Evolutionary conservation across 1,284 basidiomycete species (phyloP).

Genomic region (Leucoagaricus sp.): DNA sequence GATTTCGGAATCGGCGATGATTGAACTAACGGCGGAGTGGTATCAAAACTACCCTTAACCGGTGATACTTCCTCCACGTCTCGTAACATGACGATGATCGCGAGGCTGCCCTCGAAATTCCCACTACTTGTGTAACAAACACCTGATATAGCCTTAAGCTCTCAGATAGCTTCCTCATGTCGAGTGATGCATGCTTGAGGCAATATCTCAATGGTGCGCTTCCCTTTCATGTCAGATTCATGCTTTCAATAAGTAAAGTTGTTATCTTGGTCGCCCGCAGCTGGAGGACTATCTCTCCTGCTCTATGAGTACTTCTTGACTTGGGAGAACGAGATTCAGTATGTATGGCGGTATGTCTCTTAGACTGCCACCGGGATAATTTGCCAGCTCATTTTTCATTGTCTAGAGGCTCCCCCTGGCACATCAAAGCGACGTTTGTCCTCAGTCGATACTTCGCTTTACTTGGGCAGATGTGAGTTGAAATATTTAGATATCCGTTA

Average conservation of each 20-base stretch:
- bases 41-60: too few species aligned
- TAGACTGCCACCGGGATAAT: too few species aligned
- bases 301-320: not conserved
- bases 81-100: too few species aligned
- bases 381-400: not conserved
- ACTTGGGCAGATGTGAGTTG: not conserved
- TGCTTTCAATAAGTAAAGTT: not conserved
- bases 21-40: too few species aligned
- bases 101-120: too few species aligned
- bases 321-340: not conserved
- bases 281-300: not conserved
- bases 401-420: not conserved
- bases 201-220: not conserved
- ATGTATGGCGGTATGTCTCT: not conserved
- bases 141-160: too few species aligned
- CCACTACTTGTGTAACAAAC: too few species aligned
- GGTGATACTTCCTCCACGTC: too few species aligned
- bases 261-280: not conserved
- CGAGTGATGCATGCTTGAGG: too few species aligned
- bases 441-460: slow-evolving; percentile 3
- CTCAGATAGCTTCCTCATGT: too few species aligned
- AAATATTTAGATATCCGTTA: not conserved
- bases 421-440: not conserved
- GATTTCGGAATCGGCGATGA: too few species aligned
- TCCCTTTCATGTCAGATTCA: not conserved